Percentiles rank a stretch among this genome's conserved stretches.
These are phyloP conservation scores for Podila horticola DNA, from an alignment of 192 early-diverging fungal genomes.

Conservation along the genomic window DNA sequence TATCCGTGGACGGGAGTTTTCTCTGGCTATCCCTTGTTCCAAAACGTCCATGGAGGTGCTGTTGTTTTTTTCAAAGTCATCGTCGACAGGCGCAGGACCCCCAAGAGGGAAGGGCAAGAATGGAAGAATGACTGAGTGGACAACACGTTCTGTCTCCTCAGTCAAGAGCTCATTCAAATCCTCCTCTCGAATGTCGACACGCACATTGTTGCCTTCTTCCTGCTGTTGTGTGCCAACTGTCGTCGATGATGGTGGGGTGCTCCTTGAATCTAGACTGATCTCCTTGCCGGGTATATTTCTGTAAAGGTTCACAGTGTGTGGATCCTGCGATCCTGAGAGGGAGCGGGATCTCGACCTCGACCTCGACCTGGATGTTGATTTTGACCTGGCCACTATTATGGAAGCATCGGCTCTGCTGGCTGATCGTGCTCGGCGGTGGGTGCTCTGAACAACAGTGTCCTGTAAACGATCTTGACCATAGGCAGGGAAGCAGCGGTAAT, in stretches of 20 bases:
- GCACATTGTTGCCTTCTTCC: neutral
- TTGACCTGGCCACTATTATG: neutral
- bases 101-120: constrained; percentile 35
- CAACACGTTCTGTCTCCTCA: constrained; percentile 37
- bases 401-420: neutral
- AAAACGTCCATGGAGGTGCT: neutral
- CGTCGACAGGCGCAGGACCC: neutral
- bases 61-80: neutral
- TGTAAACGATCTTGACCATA: constrained; percentile 29
- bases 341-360: neutral
- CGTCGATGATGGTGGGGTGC: neutral
- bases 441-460: too few relatives aligned
- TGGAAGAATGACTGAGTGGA: constrained; percentile 33
- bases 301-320: too few relatives aligned
- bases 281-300: too few relatives aligned
- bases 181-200: constrained; percentile 28
- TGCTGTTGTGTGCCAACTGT: neutral
- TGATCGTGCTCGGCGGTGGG: too few relatives aligned
- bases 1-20: neutral
- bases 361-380: neutral
- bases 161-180: constrained; percentile 22
- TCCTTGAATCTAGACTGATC: neutral
- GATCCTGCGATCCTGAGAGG: too few relatives aligned
- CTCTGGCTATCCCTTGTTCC: neutral
- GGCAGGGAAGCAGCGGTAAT: constrained; percentile 41